Conservation (phyloP, 129 eudicot genomes). For the Erigeron canadensis region DNA sequence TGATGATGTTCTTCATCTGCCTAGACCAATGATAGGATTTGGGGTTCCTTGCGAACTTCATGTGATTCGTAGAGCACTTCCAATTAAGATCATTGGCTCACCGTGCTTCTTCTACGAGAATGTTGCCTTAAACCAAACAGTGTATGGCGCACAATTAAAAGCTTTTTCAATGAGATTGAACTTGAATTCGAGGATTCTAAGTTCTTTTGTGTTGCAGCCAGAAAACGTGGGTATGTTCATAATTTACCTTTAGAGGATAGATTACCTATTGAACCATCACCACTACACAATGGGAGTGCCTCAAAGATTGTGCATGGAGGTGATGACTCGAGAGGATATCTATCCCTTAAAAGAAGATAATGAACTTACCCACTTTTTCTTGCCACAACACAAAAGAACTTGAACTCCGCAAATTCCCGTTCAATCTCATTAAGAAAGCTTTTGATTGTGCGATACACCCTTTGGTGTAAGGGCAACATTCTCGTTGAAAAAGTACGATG, state of each 20-base stretch:
- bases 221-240: slow-evolving; percentile 48
- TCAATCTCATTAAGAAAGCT: background rate
- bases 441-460: slow-evolving; percentile 17
- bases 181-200: background rate
- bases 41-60: background rate
- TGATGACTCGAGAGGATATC: slow-evolving; percentile 37
- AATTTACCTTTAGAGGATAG: slow-evolving; percentile 45
- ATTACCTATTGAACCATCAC: slow-evolving; percentile 36
- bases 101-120: slow-evolving; percentile 12
- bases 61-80: background rate
- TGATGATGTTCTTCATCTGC: slow-evolving; percentile 7
- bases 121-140: background rate
- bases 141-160: slow-evolving; percentile 24
- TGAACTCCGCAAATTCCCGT: background rate
- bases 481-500: slow-evolving; percentile 4
- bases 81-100: background rate
- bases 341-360: slow-evolving; percentile 39
- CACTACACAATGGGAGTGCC: slow-evolving; percentile 20
- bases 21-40: slow-evolving; percentile 12
- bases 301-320: slow-evolving; percentile 25
- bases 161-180: background rate
- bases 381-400: slow-evolving; percentile 16
- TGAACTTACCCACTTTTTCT: slow-evolving; percentile 49
- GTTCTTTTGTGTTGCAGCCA: slow-evolving; percentile 15
- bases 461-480: slow-evolving; percentile 6